Conservation (phyloP, 2,329 filamentous ascomycete genomes). For the Talaromyces amestolkiae region DNA sequence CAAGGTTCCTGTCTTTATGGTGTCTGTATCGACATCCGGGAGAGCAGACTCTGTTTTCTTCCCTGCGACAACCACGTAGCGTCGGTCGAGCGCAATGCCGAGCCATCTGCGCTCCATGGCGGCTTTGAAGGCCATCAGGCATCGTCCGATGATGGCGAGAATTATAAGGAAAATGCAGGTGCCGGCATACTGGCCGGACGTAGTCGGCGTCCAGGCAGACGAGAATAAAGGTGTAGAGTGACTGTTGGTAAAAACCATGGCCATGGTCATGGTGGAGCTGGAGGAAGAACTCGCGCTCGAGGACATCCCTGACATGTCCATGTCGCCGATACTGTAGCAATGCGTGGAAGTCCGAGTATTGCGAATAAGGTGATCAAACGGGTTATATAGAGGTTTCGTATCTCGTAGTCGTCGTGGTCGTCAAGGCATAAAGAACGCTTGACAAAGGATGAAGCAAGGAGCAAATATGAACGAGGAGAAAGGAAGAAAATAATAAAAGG, state of each 20-base stretch:
- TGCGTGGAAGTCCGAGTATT: background rate
- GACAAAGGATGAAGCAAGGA: background rate
- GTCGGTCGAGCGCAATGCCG: slow-evolving; percentile 67
- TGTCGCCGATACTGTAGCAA: background rate
- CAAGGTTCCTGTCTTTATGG: slow-evolving; percentile 59
- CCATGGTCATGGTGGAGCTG: slow-evolving; percentile 18
- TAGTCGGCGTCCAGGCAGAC: slow-evolving; percentile 68
- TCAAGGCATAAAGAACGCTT: background rate
- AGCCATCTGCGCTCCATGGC: slow-evolving; percentile 63
- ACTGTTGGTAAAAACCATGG: slow-evolving; percentile 53
- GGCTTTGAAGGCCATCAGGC: slow-evolving; percentile 67
- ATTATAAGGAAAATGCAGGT: slow-evolving; percentile 89
- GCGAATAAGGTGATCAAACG: background rate
- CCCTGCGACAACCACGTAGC: slow-evolving; percentile 73
- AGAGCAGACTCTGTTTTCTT: slow-evolving; percentile 59
- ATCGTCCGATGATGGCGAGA: slow-evolving; percentile 68
- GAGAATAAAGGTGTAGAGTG: slow-evolving; percentile 66
- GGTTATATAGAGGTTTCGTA: background rate
- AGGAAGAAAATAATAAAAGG: background rate
- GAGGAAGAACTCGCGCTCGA: slow-evolving; percentile 7
- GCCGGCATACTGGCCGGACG: slow-evolving; percentile 71
- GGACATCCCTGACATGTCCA: slow-evolving; percentile 13
- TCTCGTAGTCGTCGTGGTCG: background rate
- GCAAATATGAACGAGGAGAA: background rate
- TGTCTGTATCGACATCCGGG: slow-evolving; percentile 43